Conservation (phyloP, 768 basidiomycete species). For the Agrocybe praecox region DNA sequence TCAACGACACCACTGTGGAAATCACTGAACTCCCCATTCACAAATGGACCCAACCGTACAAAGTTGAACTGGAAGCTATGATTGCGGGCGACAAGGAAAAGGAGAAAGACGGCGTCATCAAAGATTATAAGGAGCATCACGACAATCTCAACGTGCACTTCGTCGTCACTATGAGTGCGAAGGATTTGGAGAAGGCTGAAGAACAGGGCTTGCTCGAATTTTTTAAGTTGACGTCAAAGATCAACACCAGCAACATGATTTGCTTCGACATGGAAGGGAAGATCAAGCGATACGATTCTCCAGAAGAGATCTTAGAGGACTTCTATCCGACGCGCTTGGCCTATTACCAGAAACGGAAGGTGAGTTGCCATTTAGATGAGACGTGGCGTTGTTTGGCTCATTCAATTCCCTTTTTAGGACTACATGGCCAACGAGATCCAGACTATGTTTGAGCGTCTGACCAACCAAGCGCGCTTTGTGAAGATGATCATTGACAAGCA, state of each 20-base stretch:
- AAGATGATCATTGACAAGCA: conserved; percentile 92
- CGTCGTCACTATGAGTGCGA: conserved; percentile 75
- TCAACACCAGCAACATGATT: conserved; percentile 97
- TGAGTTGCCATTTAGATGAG: conserved; percentile 26
- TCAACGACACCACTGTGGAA: conserved; percentile 88
- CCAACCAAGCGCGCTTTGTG: conserved; percentile 96
- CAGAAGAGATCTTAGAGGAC: conserved; percentile 92
- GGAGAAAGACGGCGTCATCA: conserved; percentile 61
- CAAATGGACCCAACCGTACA: conserved; percentile 93
- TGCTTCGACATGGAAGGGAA: conserved; percentile 96
- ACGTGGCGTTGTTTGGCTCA: conserved; percentile 6
- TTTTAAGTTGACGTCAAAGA: conserved; percentile 85
- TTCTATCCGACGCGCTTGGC: conserved; percentile 89
- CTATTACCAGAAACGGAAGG: conserved; percentile 97
- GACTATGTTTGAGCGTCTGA: conserved; percentile 76
- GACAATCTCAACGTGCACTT: conserved; percentile 93
- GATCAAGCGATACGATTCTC: conserved; percentile 88
- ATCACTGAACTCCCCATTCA: conserved; percentile 95
- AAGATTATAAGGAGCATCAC: conserved; percentile 98
- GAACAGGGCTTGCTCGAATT: conserved; percentile 86
- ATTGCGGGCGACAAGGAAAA: conserved; percentile 80
- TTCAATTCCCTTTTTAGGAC: conserved; percentile 53
- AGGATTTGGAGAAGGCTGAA: conserved; percentile 85
- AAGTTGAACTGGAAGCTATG: conserved; percentile 89
- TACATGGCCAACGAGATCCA: conserved; percentile 83